These are phyloP conservation scores for Sanghuangporus baumii DNA, from an alignment of 1,284 basidiomycete species.

Conservation along the genomic window DNA sequence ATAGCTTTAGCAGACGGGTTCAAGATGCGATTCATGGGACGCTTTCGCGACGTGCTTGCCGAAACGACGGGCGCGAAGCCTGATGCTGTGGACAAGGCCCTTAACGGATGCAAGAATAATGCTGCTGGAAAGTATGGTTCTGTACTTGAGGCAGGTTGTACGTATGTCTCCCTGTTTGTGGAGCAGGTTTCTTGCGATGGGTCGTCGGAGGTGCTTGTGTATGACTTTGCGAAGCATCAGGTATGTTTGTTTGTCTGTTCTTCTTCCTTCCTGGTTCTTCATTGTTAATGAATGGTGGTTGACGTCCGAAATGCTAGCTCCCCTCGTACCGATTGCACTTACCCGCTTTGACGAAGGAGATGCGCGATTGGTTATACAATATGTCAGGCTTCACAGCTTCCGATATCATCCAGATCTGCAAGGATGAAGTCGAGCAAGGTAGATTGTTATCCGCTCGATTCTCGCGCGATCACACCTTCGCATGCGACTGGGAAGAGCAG, in stretches of 20 bases:
- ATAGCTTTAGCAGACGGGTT: background rate
- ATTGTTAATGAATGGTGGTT: no score
- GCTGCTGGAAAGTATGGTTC: background rate
- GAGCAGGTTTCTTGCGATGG: conserved; percentile 9
- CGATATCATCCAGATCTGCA: conserved; percentile 13
- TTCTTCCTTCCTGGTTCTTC: background rate
- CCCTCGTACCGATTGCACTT: conserved; percentile 13
- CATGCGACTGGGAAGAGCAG: background rate
- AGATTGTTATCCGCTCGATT: background rate
- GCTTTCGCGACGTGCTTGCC: conserved; percentile 13
- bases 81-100: conserved; percentile 6
- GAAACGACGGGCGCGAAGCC: conserved; percentile 4
- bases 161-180: conserved; percentile 14
- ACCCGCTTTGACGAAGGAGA: background rate
- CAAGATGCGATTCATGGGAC: conserved; percentile 10
- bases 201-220: conserved; percentile 15
- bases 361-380: conserved; percentile 12
- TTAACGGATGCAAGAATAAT: conserved; percentile 8
- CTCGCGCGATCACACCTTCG: background rate
- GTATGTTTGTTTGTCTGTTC: background rate
- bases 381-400: conserved; percentile 12
- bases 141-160: conserved; percentile 6
- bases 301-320: conserved; percentile 5
- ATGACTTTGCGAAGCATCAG: conserved; percentile 18
- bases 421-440: conserved; percentile 8